Base-by-base conservation (phyloP, 2,329 filamentous ascomycete species). In the Penicillium sp. region DNA sequence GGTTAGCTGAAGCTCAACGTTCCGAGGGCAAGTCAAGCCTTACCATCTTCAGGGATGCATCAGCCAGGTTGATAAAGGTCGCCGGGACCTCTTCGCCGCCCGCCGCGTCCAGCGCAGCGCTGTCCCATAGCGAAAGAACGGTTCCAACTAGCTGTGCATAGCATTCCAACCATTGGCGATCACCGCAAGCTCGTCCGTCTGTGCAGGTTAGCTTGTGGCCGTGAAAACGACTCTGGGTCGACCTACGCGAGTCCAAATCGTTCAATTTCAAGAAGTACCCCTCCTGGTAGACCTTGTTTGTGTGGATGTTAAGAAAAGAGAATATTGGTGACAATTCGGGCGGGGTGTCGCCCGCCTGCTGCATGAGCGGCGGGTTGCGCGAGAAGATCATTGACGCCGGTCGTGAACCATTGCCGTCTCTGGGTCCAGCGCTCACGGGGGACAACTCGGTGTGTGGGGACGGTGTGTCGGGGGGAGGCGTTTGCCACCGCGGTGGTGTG, bases 31-130 rank as follows among this genome's bases (percentile, higher is more conserved):
- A 40, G 49, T 36, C 57, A 43, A 32, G 44, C 60, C 75, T 63
- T 82, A 97, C 94, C 92, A 97, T 97, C 75, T 96, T 96, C 65
- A 99, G 92, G 0, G 94, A 96, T 18, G 94, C 94, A 81, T 99
- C 94, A 6, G 94, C 96, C 56, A 99, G 77, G 69, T 99, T 99
- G 73, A 99, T 92, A 71, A 97, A 99, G 47, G 90, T 94, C 31
- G 92, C 91, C 40, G 93, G 79, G 45, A 96, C 90, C 69, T 96
- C 90, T 61, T 87, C 89, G 66, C 94, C 88, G 34, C 90, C 91
- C 11, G 91, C 92, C 38, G 86, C 86, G 76, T 99, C 94, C 55
- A 97, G 82, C 71, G 94, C 92, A 60, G 90, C 87, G 22, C 93
- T 92, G 75, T 99, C 93, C 94, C 94, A 99, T 47, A 97, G 79